Evolutionary conservation across 1,284 basidiomycete species (phyloP).

Genomic region (Sporisorium graminicola): DNA sequence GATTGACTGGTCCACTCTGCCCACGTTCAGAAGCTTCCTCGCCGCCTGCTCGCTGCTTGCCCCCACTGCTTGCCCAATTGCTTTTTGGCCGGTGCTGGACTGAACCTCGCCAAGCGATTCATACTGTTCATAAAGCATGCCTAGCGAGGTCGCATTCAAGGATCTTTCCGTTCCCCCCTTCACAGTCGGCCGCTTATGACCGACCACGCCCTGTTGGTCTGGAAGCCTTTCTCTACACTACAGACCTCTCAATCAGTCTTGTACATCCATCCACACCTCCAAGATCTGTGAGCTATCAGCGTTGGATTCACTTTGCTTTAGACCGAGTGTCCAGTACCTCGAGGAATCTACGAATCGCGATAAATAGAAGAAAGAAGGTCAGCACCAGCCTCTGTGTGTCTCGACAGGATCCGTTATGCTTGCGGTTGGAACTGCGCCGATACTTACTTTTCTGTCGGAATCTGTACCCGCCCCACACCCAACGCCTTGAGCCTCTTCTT

Average conservation of each 20-base stretch:
- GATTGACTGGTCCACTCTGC: constrained; percentile 13
- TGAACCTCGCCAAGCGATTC: neutral
- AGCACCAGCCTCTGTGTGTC: neutral
- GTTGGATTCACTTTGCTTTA: constrained; percentile 23
- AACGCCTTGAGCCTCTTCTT: constrained; percentile 65
- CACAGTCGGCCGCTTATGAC: neutral
- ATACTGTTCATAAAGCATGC: neutral
- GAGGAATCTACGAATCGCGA: constrained; percentile 22
- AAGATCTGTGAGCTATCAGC: neutral
- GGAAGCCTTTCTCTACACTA: neutral
- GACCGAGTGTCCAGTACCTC: constrained; percentile 44
- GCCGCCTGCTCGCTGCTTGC: neutral
- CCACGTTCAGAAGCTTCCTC: neutral
- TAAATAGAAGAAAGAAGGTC: neutral
- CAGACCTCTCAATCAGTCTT: neutral
- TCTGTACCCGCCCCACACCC: constrained; percentile 62
- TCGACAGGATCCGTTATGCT: neutral
- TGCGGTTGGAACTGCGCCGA: too few relatives aligned
- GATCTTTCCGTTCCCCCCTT: constrained; percentile 5
- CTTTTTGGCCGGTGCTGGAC: neutral
- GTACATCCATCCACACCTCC: neutral
- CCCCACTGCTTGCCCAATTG: too few relatives aligned
- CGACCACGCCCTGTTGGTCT: neutral
- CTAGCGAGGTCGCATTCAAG: neutral
- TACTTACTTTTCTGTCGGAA: constrained; percentile 59